Evolutionary conservation across 2,329 filamentous ascomycete species (phyloP).

Genomic region (Ceratocystis papillata): DNA sequence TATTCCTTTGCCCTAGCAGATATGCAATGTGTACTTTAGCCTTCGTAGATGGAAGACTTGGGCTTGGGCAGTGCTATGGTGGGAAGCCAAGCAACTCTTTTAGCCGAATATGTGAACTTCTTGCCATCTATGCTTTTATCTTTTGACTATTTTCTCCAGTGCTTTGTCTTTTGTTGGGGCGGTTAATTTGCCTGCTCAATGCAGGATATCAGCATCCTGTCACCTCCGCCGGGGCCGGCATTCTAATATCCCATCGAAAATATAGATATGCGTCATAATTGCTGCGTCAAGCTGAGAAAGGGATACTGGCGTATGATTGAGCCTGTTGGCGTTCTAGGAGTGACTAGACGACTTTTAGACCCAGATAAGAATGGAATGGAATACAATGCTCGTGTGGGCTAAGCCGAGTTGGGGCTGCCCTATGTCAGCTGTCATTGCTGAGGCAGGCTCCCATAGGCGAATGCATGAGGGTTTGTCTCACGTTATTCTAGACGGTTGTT

Average conservation of each 20-base stretch:
- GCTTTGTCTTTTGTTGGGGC: not conserved
- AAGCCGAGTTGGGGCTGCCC: not conserved
- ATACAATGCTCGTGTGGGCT: not conserved
- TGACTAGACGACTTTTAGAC: too few species aligned
- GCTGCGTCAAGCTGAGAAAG: not conserved
- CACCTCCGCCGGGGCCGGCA: not conserved
- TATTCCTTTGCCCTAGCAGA: conserved; percentile 30
- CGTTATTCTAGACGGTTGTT: too few species aligned
- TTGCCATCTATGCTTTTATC: conserved; percentile 6
- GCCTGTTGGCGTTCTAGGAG: not conserved
- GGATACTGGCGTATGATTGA: not conserved
- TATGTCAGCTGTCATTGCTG: not conserved
- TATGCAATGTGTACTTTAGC: conserved; percentile 36
- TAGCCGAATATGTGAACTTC: conserved; percentile 18
- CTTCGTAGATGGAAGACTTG: conserved; percentile 53
- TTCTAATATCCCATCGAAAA: not conserved
- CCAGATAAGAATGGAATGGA: not conserved
- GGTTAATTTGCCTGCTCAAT: not conserved
- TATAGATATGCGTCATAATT: not conserved
- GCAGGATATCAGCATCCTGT: not conserved
- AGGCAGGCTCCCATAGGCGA: not conserved
- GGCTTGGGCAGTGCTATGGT: conserved; percentile 28
- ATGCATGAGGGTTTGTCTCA: not conserved
- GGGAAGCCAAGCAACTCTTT: conserved; percentile 12
- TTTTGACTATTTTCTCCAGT: not conserved